phyloP scores from a whole-genome alignment of 78 protist genomes.

The Dictyostelium brefeldianum region DNA sequence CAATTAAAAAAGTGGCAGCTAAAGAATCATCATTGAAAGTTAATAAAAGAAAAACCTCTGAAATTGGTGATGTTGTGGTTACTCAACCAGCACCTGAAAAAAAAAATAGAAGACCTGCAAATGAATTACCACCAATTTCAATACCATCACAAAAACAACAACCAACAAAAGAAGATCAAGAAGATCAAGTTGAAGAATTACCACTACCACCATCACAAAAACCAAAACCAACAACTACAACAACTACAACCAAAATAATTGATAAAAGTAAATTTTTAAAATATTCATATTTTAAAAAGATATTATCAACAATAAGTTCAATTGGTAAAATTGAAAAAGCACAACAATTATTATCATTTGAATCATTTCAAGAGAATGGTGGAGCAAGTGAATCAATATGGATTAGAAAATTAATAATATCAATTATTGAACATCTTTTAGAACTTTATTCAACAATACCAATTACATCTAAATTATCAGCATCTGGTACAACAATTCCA shows the following conservation, averaged over 20 bases:
- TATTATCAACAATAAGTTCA: background rate
- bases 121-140: background rate
- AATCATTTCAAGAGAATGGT: background rate
- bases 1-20: background rate
- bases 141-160: background rate
- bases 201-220: background rate
- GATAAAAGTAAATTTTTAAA: background rate
- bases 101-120: background rate
- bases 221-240: background rate
- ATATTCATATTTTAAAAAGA: background rate
- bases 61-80: background rate
- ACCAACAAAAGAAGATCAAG: background rate
- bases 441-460: background rate
- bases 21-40: background rate
- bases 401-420: background rate
- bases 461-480: too few relatives aligned
- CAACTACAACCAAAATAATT: background rate
- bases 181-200: background rate
- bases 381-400: background rate
- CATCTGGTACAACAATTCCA: background rate
- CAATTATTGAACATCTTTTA: conserved; percentile 4
- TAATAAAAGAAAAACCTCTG: conserved; percentile 3
- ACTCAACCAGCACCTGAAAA: background rate
- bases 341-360: conserved; percentile 1
- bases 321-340: background rate